Evolutionary conservation across 441 rosid genomes (phyloP), one percentile per base, ranked within the genome.

Genomic region (Flueggea neowawraea): DNA sequence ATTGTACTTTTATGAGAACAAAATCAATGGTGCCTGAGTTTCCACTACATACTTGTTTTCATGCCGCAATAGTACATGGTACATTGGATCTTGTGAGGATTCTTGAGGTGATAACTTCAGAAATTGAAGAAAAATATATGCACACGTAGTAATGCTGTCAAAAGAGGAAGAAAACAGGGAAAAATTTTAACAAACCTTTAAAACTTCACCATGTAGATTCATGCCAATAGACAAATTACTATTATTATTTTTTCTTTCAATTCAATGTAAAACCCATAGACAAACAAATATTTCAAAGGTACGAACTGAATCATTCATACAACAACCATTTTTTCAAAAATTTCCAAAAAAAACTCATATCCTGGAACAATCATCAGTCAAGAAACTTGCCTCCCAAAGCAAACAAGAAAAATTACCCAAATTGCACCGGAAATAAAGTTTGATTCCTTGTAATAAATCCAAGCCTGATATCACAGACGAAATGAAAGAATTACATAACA

Each of bases 361-460:
- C 28, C 28, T 43, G 45, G 45, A 43, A 43, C 45, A 43, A 11
- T 10, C 12, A 17, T 57, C 16, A 54, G 6, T 16, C 12, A 57
- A 6, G 56, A 17, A 14, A 31, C 55, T 15, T 73, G 85, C 95
- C 98, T 83, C 62, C 96, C 98, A 31, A 86, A 74, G 71, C 91
- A 48, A 5, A 86, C 3, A 22, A 92, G 80, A 64, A 92, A 80
- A 73, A 84, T 41, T 5, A 84, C 61, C 95, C 96, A 89, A 59
- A 83, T 36, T 44, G 77, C 52, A 28, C 85, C 72, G 57, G 65
- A 63, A 43, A 78, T 17, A 73, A 69, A 68, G 59, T 75, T 79
- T 2, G 84, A 33, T 66, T 86, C 93, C 78, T 84, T 89, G 80
- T 87, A 92, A 58, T 59, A 78, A 65, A 83, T 66, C 98, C 95